Base-by-base conservation (phyloP, 2,329 filamentous ascomycete genomes). In the Claviceps quebecensis region DNA sequence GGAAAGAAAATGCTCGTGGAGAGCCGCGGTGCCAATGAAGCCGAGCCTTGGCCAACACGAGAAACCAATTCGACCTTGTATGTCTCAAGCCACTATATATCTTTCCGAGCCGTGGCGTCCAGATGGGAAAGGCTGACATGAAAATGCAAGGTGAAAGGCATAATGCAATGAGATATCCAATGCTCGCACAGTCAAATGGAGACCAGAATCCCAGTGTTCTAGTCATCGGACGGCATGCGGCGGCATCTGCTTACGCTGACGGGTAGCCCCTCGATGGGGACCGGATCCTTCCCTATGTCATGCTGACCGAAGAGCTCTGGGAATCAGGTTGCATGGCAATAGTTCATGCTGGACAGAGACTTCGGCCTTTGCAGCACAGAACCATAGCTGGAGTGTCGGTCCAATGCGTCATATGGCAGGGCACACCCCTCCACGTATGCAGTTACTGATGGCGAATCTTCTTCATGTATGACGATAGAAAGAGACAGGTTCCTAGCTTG, bases 21-120 rank as follows among this genome's bases (percentile, higher is more conserved):
- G 41, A 43, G 39, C 39, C 19, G 6, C 16, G 11, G 38, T 49
- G 17, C 23, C 23, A 37, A 49, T 49, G 47, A 22, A 49, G n/a
- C 5, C 26, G 26, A 29, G 26, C 47, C 47, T 48, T 48, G 17
- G 29, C 37, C 47, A 41, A 29, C 38, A 48, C 22, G 47, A 29
- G 47, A 41, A 7, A 41, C 14, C 34, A 44, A 34, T 17, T 45
- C 39, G 48, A 45, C 26, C n/a, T 22, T 49, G 51, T 49, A 16
- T 52, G 51, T 50, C 47, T 47, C 51, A 52, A 50, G 51, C 51
- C 47, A 50, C 51, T 52, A 52, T 52, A 50, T 50, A 52, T 47
- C 17, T 52, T 29, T 41, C 37, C 26, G 43, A 46, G 43, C 47
- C 47, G 22, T 49, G 47, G 26, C 47, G 47, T 49, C 14, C 1